phyloP scores from a whole-genome alignment of 208 protist species.

The Sergeia podlipaevii region DNA sequence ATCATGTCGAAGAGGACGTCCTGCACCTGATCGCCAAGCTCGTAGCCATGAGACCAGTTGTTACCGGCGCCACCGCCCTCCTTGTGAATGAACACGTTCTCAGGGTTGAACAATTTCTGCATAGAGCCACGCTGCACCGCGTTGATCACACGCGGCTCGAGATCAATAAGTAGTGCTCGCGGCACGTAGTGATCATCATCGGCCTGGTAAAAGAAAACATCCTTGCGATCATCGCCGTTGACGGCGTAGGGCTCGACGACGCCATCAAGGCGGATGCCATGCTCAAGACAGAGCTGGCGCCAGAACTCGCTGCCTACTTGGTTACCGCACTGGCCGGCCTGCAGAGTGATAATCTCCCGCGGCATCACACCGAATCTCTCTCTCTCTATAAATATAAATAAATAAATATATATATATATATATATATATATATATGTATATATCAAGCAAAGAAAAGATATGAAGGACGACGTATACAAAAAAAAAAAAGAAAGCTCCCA shows the following conservation, averaged over 20 bases:
- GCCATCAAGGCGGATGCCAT: slow-evolving; percentile 97
- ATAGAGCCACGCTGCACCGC: slow-evolving; percentile 91
- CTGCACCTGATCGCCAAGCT: slow-evolving; percentile 87
- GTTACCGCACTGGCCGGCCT: slow-evolving; percentile 98
- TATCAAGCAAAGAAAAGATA: background rate
- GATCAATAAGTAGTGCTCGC: slow-evolving; percentile 98
- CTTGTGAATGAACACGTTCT: slow-evolving; percentile 98
- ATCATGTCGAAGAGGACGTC: slow-evolving; percentile 99
- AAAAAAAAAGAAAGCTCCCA: too few species aligned
- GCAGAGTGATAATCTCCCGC: slow-evolving; percentile 99
- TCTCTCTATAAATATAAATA: background rate
- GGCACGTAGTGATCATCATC: slow-evolving; percentile 99
- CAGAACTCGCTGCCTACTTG: slow-evolving; percentile 99
- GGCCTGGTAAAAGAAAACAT: slow-evolving; percentile 99
- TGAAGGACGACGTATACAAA: too few species aligned
- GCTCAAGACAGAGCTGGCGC: slow-evolving; percentile 98
- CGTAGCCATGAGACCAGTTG: slow-evolving; percentile 98
- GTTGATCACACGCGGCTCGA: slow-evolving; percentile 98
- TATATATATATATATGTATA: slow-evolving; percentile 4
- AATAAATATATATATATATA: background rate
- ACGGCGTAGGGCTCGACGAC: slow-evolving; percentile 95
- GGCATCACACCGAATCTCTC: slow-evolving; percentile 84
- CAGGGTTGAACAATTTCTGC: slow-evolving; percentile 98
- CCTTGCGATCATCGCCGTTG: slow-evolving; percentile 96
- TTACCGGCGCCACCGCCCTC: slow-evolving; percentile 99